Conservation (phyloP, 441 rosid species). For the Eutrema salsugineum region DNA sequence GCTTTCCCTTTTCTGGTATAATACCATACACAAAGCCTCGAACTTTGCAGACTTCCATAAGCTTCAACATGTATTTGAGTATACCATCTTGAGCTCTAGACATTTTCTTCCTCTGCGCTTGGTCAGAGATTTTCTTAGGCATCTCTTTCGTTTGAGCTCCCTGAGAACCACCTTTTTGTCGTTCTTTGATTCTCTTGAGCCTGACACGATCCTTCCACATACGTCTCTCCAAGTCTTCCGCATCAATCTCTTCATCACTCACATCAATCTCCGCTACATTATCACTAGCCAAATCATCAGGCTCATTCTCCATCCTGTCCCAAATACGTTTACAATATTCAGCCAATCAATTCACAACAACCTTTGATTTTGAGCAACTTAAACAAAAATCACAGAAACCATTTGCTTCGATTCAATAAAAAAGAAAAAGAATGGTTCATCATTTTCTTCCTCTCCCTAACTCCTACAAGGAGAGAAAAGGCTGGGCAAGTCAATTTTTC, state of each 20-base stretch:
- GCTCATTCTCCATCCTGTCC: conserved; percentile 32
- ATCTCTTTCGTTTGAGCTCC: conserved; percentile 67
- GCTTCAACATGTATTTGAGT: conserved; percentile 96
- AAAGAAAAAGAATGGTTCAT: neutral
- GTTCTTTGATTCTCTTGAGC: conserved; percentile 81
- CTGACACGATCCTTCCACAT: conserved; percentile 97
- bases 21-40: conserved; percentile 97
- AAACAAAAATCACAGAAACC: neutral
- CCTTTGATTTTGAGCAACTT: neutral
- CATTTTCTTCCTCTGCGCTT: conserved; percentile 98
- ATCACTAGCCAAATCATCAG: conserved; percentile 76
- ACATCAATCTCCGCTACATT: conserved; percentile 91
- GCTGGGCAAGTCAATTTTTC: neutral
- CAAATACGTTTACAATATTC: neutral
- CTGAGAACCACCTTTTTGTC: conserved; percentile 55
- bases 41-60: conserved; percentile 98
- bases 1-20: conserved; percentile 96
- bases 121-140: conserved; percentile 75
- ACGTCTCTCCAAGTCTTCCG: conserved; percentile 80
- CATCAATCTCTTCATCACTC: conserved; percentile 96
- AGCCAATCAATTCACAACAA: neutral
- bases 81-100: conserved; percentile 99
- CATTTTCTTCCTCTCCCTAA: neutral
- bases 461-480: neutral
- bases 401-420: neutral